Evolutionary conservation across 129 eudicot species (phyloP).

Genomic region (Lonicera japonica): DNA sequence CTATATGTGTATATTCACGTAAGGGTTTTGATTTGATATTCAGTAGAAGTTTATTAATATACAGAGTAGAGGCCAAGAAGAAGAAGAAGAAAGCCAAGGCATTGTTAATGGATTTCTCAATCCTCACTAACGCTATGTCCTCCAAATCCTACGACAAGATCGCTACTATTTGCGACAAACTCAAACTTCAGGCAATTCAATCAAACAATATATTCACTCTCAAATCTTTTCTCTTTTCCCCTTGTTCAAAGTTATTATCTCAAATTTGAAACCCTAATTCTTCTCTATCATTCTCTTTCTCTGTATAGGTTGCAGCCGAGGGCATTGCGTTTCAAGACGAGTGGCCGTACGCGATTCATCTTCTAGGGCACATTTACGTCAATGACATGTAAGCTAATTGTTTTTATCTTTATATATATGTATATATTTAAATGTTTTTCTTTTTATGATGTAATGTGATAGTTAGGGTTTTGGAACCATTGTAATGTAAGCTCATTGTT

Average conservation of each 20-base stretch:
- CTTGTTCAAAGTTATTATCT: neutral
- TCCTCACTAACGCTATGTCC: conserved; percentile 55
- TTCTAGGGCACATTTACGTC: conserved; percentile 69
- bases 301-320: conserved; percentile 48
- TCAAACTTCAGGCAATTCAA: conserved; percentile 58
- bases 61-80: neutral
- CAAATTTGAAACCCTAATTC: conserved; percentile 30
- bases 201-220: neutral
- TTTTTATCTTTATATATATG: too few species aligned
- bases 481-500: neutral
- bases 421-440: too few species aligned
- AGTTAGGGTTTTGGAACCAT: neutral
- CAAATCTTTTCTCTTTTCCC: neutral
- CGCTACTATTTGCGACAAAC: conserved; percentile 58
- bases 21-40: too few species aligned
- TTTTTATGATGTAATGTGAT: neutral
- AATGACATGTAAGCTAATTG: conserved; percentile 53
- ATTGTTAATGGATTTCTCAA: conserved; percentile 51
- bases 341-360: conserved; percentile 90
- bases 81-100: conserved; percentile 3
- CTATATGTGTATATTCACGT: too few species aligned
- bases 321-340: conserved; percentile 62
- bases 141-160: conserved; percentile 53
- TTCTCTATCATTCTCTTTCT: neutral
- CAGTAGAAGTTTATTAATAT: too few species aligned